Conservation (phyloP, 805 yeast species). For the Ogataea degrootiae region DNA sequence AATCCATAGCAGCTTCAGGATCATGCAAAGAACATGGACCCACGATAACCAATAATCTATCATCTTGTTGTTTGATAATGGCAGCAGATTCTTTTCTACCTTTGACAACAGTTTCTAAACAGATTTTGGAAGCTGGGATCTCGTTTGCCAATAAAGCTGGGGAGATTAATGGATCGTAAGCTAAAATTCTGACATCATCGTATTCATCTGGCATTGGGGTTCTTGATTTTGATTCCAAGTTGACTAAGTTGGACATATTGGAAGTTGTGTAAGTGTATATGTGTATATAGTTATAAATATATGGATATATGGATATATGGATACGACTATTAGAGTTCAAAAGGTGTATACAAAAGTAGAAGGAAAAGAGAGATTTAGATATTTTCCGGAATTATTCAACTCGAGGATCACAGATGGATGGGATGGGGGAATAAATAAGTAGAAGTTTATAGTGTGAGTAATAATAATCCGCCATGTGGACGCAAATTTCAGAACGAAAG, state of each 20-base stretch:
- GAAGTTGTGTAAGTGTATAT: background rate
- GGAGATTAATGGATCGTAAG: constrained; percentile 91
- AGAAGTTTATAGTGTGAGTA: too few relatives aligned
- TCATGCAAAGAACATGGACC: constrained; percentile 99
- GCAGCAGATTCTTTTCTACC: constrained; percentile 79
- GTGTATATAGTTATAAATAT: too few relatives aligned
- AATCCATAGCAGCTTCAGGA: constrained; percentile 86
- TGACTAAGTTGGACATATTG: background rate
- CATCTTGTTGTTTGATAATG: constrained; percentile 71
- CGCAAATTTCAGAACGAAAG: too few relatives aligned
- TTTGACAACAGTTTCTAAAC: constrained; percentile 58
- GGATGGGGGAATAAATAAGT: too few relatives aligned
- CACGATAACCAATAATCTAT: constrained; percentile 80
- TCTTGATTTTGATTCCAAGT: constrained; percentile 10
- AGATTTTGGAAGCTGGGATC: constrained; percentile 55
- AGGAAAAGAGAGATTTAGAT: too few relatives aligned
- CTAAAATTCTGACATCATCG: constrained; percentile 72
- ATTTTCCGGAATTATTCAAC: too few relatives aligned
- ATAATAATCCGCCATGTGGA: too few relatives aligned
- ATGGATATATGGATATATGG: too few relatives aligned
- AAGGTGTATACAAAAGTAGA: too few relatives aligned
- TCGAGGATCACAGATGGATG: too few relatives aligned
- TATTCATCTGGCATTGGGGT: constrained; percentile 62
- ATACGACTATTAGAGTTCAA: too few relatives aligned
- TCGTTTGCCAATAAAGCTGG: constrained; percentile 90